Evolutionary conservation across 1,284 basidiomycete species (phyloP).

Genomic region (Naganishia sp.): DNA sequence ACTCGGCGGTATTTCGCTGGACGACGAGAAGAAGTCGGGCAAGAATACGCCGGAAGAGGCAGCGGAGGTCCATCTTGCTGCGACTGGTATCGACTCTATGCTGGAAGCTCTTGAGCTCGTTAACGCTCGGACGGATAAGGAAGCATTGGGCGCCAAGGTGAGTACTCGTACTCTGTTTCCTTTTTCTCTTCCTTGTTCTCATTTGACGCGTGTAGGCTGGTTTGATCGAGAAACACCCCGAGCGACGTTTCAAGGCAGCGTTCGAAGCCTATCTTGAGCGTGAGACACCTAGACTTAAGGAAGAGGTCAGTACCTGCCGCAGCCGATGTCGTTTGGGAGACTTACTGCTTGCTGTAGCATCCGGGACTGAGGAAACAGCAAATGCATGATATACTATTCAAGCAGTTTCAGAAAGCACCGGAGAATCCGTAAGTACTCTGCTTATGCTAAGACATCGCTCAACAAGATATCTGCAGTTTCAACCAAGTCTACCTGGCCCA

Average conservation of each 20-base stretch:
- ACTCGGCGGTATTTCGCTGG: conserved; percentile 43
- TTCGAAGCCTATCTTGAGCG: conserved; percentile 90
- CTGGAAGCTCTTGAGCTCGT: conserved; percentile 86
- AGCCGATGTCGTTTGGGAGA: neutral
- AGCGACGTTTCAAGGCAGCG: conserved; percentile 88
- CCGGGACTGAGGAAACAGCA: conserved; percentile 53
- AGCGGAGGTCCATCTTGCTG: conserved; percentile 69
- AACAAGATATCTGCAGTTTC: conserved; percentile 59
- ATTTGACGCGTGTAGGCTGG: conserved; percentile 64
- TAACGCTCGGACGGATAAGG: conserved; percentile 89
- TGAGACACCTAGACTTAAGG: conserved; percentile 74
- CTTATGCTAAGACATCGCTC: neutral
- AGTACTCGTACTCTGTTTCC: neutral
- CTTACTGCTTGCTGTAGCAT: conserved; percentile 38
- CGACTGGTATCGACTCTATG: conserved; percentile 88
- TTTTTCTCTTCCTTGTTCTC: too few species aligned
- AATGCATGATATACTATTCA: conserved; percentile 53
- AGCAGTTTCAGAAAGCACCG: conserved; percentile 54
- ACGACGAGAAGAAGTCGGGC: conserved; percentile 36
- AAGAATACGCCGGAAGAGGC: conserved; percentile 42
- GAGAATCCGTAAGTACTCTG: conserved; percentile 47
- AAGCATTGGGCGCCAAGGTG: conserved; percentile 66
- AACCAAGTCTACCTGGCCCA: conserved; percentile 77
- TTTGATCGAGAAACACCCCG: conserved; percentile 86
- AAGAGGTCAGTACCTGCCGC: conserved; percentile 60